These are phyloP conservation scores for Suhomyces atakaporum DNA, from an alignment of 1,139 yeast species.

Conservation along the genomic window DNA sequence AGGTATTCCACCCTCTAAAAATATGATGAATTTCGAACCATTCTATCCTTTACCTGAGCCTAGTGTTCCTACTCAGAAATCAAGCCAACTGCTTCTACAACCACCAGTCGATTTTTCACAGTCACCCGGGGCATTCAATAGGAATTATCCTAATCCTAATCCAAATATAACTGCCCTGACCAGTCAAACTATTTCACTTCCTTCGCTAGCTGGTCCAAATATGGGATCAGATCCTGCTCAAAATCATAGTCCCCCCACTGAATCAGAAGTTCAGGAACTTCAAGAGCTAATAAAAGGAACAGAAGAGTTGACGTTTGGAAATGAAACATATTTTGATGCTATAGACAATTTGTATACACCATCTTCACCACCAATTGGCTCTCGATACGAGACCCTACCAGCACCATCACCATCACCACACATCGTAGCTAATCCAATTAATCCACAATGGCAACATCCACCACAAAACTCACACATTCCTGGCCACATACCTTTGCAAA, in stretches of 20 bases:
- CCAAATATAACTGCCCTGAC: too few species aligned
- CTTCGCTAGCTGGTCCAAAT: constrained; percentile 3
- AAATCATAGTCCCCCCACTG: constrained; percentile 6
- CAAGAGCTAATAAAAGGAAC: constrained; percentile 24
- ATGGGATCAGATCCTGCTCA: not conserved
- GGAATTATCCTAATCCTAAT: too few species aligned
- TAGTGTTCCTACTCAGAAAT: constrained; percentile 15
- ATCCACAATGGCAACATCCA: too few species aligned
- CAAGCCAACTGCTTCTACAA: not conserved
- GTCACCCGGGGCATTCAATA: too few species aligned
- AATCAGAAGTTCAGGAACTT: constrained; percentile 19
- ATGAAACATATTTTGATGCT: constrained; percentile 16
- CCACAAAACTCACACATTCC: too few species aligned
- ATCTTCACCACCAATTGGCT: too few species aligned
- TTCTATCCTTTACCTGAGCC: constrained; percentile 27
- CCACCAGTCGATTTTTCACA: constrained; percentile 16
- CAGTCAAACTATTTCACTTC: too few species aligned
- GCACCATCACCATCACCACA: too few species aligned
- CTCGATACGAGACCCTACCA: too few species aligned
- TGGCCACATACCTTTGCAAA: too few species aligned
- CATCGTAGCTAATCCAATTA: too few species aligned
- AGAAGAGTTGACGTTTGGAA: constrained; percentile 24
- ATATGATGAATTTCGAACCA: constrained; percentile 32
- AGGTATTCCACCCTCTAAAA: constrained; percentile 25
- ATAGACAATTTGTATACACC: too few species aligned